Evolutionary conservation across 805 yeast genomes (phyloP), one percentile per base, ranked within the genome.

Genomic region (Schwanniomyces yamadae): DNA sequence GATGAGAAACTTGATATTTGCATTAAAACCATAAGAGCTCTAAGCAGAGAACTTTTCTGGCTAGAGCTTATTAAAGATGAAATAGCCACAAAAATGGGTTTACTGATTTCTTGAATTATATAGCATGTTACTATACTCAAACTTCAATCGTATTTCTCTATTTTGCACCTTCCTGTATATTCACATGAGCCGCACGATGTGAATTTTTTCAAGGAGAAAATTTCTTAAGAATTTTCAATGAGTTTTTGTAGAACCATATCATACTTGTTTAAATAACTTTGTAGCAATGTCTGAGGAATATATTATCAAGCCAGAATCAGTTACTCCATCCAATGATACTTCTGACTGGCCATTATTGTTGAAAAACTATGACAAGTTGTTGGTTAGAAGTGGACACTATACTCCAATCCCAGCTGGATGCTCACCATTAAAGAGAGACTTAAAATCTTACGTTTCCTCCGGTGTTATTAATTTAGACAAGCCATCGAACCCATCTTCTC

Each of bases 391-490:
- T 42, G 95, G 96, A 31, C 99, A 93, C 62, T 91, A 93, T 63
- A 91, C 98, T 29, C 98, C 98, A 50, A 90, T 90, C 52, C 97
- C 98, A 54, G 74, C 91, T 37, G 99, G 99, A 47, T 78, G 91
- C 60, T 80, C 96, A 36, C 99, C 99, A 43, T 76, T 86, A 61
- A 89, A 88, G 69, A 83, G 99, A 75, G 97, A 89, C 65, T 71
- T 93, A 52, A 86, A 86, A 66, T 75, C 86, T 22, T 93, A 93
- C 64, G 74, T 93, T 53, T 79, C 93, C 33, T 82, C 96, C 5
- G 99, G 99, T 75, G 95, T 93, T 34, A 91, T 93, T 61, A 93
- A 93, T 72, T 76, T 93, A 54, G 99, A 93, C 71, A 93, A 93
- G 62, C 99, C 99, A 50, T 86, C 96, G 18, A 93, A 93, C 66